phyloP scores from a whole-genome alignment of 176 grass and related monocot genomes.

The Carex kokanica region DNA sequence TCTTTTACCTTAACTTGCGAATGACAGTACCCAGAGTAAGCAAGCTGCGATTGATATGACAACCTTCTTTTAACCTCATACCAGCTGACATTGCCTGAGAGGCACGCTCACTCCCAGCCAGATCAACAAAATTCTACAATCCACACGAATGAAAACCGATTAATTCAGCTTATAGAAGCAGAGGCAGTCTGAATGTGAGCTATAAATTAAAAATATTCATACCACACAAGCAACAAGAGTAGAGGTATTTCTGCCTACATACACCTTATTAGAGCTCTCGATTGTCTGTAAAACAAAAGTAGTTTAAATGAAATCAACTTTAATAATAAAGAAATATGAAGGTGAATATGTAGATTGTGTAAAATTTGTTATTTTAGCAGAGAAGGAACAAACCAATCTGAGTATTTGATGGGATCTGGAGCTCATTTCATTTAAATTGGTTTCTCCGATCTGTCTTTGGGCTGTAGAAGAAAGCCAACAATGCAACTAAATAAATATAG shows the following conservation, averaged over 20 bases:
- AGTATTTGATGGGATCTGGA: conserved; percentile 98
- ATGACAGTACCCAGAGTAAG: conserved; percentile 92
- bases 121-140: conserved; percentile 85
- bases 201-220: conserved; percentile 19
- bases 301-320: background rate
- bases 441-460: conserved; percentile 88
- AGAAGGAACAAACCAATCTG: conserved; percentile 52
- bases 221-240: conserved; percentile 80
- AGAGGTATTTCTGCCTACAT: conserved; percentile 47
- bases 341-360: background rate
- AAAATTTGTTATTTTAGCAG: conserved; percentile 6
- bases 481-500: conserved; percentile 19
- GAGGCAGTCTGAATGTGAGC: background rate
- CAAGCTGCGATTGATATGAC: conserved; percentile 86
- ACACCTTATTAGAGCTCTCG: conserved; percentile 60
- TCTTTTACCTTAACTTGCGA: conserved; percentile 78
- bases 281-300: conserved; percentile 42
- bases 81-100: conserved; percentile 64
- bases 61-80: conserved; percentile 81
- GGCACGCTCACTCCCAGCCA: conserved; percentile 90
- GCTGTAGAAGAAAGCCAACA: conserved; percentile 34
- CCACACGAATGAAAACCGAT: background rate
- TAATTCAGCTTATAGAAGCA: background rate
- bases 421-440: conserved; percentile 69
- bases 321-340: conserved; percentile 21